These are phyloP conservation scores for Paraurostyla sp. DNA, from an alignment of 73 alveolate genomes.

Conservation along the genomic window DNA sequence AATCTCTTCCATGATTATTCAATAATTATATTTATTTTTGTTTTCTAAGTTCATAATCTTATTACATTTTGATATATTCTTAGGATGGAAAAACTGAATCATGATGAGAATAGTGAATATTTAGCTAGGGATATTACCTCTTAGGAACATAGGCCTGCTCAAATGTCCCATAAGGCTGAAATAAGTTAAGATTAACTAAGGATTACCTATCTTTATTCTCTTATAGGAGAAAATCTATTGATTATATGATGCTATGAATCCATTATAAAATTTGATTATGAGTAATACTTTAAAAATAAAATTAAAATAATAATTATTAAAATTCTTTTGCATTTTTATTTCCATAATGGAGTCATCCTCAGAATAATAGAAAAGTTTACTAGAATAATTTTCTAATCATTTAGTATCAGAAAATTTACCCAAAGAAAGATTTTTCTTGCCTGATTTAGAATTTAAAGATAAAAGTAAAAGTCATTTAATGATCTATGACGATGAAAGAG, in stretches of 20 bases:
- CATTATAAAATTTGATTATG: too few relatives aligned
- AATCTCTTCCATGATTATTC: not conserved
- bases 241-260: too few relatives aligned
- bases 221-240: not conserved
- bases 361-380: too few relatives aligned
- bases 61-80: not conserved
- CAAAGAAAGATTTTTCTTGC: not conserved
- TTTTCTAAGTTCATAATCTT: not conserved
- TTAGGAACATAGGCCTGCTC: not conserved
- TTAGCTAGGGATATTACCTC: not conserved
- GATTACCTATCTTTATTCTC: not conserved
- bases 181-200: not conserved
- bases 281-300: too few relatives aligned
- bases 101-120: slow-evolving; percentile 41
- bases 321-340: not conserved
- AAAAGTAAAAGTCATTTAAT: slow-evolving; percentile 7
- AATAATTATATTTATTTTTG: not conserved
- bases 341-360: too few relatives aligned
- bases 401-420: not conserved
- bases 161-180: slow-evolving; percentile 23
- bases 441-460: slow-evolving; percentile 9
- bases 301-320: too few relatives aligned
- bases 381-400: not conserved
- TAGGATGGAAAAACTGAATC: slow-evolving; percentile 17
- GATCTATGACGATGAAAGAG: slow-evolving; percentile 43